Evolutionary conservation across 2,329 filamentous ascomycete species (phyloP).

Genomic region (Monilinia fructicola): DNA sequence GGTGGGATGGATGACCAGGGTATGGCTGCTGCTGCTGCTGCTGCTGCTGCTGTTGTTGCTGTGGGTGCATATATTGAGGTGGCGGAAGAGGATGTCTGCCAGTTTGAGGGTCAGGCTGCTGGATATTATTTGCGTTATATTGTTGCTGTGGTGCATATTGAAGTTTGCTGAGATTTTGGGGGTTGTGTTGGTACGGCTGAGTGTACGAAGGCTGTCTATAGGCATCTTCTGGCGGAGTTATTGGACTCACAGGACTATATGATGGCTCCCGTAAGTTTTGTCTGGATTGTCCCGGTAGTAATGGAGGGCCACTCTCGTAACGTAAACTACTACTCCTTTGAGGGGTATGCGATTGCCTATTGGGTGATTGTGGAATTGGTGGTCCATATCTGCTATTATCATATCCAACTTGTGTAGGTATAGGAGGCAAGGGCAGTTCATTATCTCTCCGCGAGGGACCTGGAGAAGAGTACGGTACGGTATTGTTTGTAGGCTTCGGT

Average conservation of each 20-base stretch:
- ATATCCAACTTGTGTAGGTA: constrained; percentile 33
- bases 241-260: constrained; percentile 36
- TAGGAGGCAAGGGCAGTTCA: constrained; percentile 41
- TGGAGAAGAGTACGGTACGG: constrained; percentile 26
- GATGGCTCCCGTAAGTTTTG: constrained; percentile 31
- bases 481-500: constrained; percentile 36
- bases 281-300: constrained; percentile 38
- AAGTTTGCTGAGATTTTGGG: constrained; percentile 26
- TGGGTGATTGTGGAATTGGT: constrained; percentile 29
- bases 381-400: constrained; percentile 31
- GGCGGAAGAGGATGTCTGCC: constrained; percentile 25
- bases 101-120: constrained; percentile 28
- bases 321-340: constrained; percentile 40
- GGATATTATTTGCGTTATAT: constrained; percentile 24
- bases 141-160: constrained; percentile 21
- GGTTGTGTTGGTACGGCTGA: constrained; percentile 33
- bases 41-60: constrained; percentile 30
- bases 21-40: constrained; percentile 33
- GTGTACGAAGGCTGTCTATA: constrained; percentile 28
- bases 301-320: constrained; percentile 36
- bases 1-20: constrained; percentile 27
- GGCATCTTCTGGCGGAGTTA: constrained; percentile 32
- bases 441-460: constrained; percentile 31
- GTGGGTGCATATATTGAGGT: constrained; percentile 32
- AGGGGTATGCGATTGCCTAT: constrained; percentile 32